Percentiles rank a stretch among this genome's conserved stretches.
phyloP scores from a whole-genome alignment of 75 land plant genomes.

The Cryptomeria japonica region DNA sequence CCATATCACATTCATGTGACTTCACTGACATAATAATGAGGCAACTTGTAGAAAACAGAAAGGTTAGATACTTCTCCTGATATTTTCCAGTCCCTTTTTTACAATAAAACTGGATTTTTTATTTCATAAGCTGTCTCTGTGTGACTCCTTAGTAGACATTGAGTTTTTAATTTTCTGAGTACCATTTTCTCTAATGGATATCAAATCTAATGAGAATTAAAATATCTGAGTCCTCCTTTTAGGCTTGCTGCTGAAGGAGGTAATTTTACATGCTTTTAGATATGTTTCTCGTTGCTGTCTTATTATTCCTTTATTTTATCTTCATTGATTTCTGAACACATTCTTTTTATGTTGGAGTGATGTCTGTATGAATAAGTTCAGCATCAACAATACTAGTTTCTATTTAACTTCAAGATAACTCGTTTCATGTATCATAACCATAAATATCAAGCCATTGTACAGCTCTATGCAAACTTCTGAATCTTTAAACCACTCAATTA shows the following conservation, averaged over 20 bases:
- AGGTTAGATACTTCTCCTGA: neutral
- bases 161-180: neutral
- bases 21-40: neutral
- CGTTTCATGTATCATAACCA: neutral
- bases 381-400: neutral
- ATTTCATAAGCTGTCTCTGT: neutral
- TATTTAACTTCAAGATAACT: neutral
- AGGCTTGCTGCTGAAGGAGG: neutral
- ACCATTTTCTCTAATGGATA: neutral
- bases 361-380: neutral
- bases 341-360: neutral
- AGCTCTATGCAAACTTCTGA: neutral
- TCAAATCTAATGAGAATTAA: neutral
- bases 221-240: neutral
- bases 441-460: neutral
- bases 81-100: neutral
- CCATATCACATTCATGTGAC: neutral
- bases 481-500: neutral
- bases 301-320: neutral
- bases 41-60: neutral
- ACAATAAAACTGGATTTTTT: neutral
- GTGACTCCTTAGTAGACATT: neutral
- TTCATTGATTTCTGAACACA: neutral
- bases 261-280: neutral
- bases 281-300: neutral